Conservation (phyloP, 2,329 filamentous ascomycete species). For the Trichoderma sp. region DNA sequence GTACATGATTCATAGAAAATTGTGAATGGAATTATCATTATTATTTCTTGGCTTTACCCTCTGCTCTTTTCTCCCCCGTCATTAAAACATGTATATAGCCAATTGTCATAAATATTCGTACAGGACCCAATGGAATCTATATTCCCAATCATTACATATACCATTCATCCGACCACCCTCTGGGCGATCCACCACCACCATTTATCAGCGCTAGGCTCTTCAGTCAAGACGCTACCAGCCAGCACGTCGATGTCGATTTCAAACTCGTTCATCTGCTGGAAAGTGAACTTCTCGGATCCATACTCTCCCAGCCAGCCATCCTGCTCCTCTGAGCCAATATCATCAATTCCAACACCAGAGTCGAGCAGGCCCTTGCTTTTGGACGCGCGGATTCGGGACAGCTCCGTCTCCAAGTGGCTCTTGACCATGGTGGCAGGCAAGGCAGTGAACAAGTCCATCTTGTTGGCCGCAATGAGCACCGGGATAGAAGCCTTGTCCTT, state of each 20-base stretch:
- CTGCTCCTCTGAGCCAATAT: constrained; percentile 67
- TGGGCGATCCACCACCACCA: constrained; percentile 93
- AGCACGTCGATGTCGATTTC: constrained; percentile 77
- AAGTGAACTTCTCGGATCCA: constrained; percentile 76
- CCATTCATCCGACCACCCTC: constrained; percentile 57
- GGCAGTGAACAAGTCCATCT: constrained; percentile 93
- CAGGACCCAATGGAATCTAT: not conserved
- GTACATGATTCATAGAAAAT: not conserved
- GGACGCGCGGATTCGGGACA: constrained; percentile 75
- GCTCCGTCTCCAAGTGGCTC: constrained; percentile 75
- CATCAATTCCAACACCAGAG: constrained; percentile 72
- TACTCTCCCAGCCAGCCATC: constrained; percentile 85
- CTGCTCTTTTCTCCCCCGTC: not conserved
- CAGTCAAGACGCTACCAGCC: constrained; percentile 70
- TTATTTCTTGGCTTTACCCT: constrained; percentile 4
- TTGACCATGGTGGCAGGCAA: constrained; percentile 78
- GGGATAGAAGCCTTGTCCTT: constrained; percentile 57
- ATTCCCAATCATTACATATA: not conserved
- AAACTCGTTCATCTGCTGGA: constrained; percentile 81
- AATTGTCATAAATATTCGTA: constrained; percentile 28
- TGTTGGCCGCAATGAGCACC: constrained; percentile 88
- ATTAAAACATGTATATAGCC: constrained; percentile 4
- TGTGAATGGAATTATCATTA: constrained; percentile 22
- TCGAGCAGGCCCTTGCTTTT: constrained; percentile 81
- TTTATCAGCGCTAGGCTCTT: constrained; percentile 72